phyloP scores from a whole-genome alignment of 1,284 basidiomycete species.

The Marasmius oreades region DNA sequence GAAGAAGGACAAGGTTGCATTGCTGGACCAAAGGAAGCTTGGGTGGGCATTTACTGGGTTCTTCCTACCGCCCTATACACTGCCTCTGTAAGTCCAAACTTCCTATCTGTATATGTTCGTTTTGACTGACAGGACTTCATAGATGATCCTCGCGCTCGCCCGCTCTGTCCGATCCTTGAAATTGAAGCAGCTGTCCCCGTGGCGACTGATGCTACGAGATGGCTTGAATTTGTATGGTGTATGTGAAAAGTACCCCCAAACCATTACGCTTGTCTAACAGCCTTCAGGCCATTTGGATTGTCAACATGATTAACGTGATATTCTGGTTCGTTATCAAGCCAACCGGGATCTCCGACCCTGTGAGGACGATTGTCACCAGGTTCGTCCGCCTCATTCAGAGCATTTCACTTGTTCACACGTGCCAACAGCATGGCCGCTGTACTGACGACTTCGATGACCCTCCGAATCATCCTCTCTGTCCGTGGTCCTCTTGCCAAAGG shows the following conservation, averaged over 20 bases:
- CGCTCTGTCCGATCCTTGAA: slow-evolving; percentile 62
- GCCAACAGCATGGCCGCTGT: slow-evolving; percentile 70
- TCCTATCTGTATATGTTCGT: neutral
- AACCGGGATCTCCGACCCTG: slow-evolving; percentile 54
- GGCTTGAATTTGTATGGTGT: slow-evolving; percentile 79
- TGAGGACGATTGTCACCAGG: slow-evolving; percentile 75
- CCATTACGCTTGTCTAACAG: slow-evolving; percentile 5
- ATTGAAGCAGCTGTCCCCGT: slow-evolving; percentile 54
- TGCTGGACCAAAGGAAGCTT: slow-evolving; percentile 69
- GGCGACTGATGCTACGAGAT: slow-evolving; percentile 85
- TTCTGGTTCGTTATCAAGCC: slow-evolving; percentile 80
- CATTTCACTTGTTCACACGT: neutral
- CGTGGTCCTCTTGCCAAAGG: slow-evolving; percentile 66
- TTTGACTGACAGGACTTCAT: neutral
- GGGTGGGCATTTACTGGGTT: slow-evolving; percentile 83
- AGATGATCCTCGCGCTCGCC: slow-evolving; percentile 61
- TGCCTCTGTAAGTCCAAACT: slow-evolving; percentile 44
- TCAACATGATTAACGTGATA: slow-evolving; percentile 75
- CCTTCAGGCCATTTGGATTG: slow-evolving; percentile 60
- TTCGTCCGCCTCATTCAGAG: slow-evolving; percentile 17
- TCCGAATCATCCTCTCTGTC: slow-evolving; percentile 77
- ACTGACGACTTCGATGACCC: slow-evolving; percentile 78
- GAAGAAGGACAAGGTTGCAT: slow-evolving; percentile 74
- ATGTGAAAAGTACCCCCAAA: slow-evolving; percentile 23
- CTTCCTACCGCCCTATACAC: slow-evolving; percentile 70